Base-by-base conservation (phyloP, 176 grass and related monocot species). In the Carex cristatella region DNA sequence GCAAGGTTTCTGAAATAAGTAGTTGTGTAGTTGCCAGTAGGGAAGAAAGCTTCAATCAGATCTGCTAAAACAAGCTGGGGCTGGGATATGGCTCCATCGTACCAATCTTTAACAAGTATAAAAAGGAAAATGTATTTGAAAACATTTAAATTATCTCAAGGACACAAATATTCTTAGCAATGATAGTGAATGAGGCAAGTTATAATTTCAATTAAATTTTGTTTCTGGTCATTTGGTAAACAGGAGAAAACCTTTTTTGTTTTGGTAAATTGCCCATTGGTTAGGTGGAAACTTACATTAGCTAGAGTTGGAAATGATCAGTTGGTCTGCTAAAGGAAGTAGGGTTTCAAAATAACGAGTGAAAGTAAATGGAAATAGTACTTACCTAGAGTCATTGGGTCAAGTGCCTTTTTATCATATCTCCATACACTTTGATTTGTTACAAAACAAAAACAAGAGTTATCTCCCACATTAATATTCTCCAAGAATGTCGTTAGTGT, bases 61-160 rank as follows among this genome's bases (percentile, higher is more conserved):
- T 99, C 93, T 82, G 91, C 93, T 89, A 99, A 83, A 86, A 94
- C 97, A 84, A 96, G 31, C 84, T 99, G 93, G 3, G 97, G 91
- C 81, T 99, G 97, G 40, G 93, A 91, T 55, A 99, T 87, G 67
- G 97, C 93, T 91, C 97, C 93, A 80, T 99, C 90, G 35, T 88
- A 91, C 97, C 97, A 99, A 87, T 99, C 93, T 99, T 85, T 79
- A 81, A 4, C 7, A 84, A 87, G 84, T 37, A 49, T 35, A 35
- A 69, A 83, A 83, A 83, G 67, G 61, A 7, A 7, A 19, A 88
- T 84, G 88, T 37, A 2, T 64, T 71, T 81, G 12, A 44, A 85
- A 69, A 69, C 10, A 7, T 83, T 18, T 63, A 89, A 84, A 49
- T 61, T 28, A 48, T 65, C 40, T 44, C 35, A 82, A 82, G 53